Evolutionary conservation across 192 early-diverging fungal genomes (phyloP).

Genomic region (Entrophospora sp.): DNA sequence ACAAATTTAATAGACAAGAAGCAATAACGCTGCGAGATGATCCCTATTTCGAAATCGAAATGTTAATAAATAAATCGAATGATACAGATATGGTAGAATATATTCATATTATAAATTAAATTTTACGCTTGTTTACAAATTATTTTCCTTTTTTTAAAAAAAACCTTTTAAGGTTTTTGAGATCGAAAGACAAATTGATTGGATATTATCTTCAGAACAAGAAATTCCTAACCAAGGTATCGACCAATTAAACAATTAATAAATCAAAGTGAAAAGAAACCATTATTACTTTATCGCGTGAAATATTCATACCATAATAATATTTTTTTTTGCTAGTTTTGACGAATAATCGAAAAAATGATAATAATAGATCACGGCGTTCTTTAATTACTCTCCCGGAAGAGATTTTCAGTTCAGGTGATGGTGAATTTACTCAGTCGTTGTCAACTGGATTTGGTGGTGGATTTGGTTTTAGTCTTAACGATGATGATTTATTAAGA

Average conservation of each 20-base stretch:
- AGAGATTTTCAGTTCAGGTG: no score
- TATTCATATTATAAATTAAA: not conserved
- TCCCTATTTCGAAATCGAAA: conserved; percentile 15
- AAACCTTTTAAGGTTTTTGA: not conserved
- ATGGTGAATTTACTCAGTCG: not conserved
- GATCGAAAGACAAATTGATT: not conserved
- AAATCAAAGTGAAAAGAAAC: no score
- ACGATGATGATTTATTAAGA: conserved; percentile 3
- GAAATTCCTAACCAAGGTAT: not conserved
- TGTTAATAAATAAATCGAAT: not conserved
- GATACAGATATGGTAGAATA: not conserved
- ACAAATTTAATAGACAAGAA: conserved; percentile 6
- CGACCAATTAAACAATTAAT: not conserved
- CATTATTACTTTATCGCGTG: no score
- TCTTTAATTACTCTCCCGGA: conserved; percentile 6
- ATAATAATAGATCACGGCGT: not conserved
- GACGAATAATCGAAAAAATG: no score
- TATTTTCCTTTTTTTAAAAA: not conserved
- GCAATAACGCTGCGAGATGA: conserved; percentile 16
- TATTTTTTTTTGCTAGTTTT: no score
- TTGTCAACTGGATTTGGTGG: not conserved
- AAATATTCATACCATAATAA: no score
- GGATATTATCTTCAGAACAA: not conserved
- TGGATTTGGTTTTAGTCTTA: not conserved
- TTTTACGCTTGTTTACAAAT: not conserved